Evolutionary conservation across 768 basidiomycete genomes (phyloP), one percentile per base, ranked within the genome.

Genomic region (Boletellus ananas): DNA sequence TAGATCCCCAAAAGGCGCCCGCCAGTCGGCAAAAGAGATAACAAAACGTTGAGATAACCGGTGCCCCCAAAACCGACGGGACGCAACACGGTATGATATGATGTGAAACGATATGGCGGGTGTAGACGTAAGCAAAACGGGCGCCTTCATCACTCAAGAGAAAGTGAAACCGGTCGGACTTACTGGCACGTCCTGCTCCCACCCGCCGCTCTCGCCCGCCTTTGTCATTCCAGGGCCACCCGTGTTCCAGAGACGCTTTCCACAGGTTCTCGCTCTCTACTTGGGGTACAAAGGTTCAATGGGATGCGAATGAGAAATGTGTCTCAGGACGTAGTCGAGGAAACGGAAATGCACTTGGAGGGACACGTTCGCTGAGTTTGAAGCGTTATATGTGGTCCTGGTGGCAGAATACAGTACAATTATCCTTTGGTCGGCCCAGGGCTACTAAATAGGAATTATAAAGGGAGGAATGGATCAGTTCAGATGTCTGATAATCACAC

Each of bases 351-450:
- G n/a, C 6, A 37, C 27, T 34, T 11, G 35, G 11, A 11, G 29
- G 40, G 45, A 43, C n/a, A n/a, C 2, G 34, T 59, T 63, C 58
- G 60, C 60, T 53, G 60, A 57, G 58, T 61, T 63, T 40, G 23
- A 57, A 62, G 49, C 20, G 29, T 11, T 29, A 29, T 29, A 29
- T 29, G 29, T 11, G 29, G 3, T 29, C 7, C 29, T 11, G 29
- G 29, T 2, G 29, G 29, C 11, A 29, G 29, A 1, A 29, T 11
- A 11, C 29, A 7, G 8, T 9, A 11, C 29, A 6, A 10, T 9
- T 9, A 29, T 29, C 29, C 29, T 11, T 29, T 9, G 29, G 29
- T 29, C 29, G 4, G 29, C 29, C 29, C 11, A 10, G 29, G 29
- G 8, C 29, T 29, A 7, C 23, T 5, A 11, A 29, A 9, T 9